Evolutionary conservation across 257 asterid species (phyloP), one percentile per base, ranked within the genome.

Genomic region (Asclepias syriaca): DNA sequence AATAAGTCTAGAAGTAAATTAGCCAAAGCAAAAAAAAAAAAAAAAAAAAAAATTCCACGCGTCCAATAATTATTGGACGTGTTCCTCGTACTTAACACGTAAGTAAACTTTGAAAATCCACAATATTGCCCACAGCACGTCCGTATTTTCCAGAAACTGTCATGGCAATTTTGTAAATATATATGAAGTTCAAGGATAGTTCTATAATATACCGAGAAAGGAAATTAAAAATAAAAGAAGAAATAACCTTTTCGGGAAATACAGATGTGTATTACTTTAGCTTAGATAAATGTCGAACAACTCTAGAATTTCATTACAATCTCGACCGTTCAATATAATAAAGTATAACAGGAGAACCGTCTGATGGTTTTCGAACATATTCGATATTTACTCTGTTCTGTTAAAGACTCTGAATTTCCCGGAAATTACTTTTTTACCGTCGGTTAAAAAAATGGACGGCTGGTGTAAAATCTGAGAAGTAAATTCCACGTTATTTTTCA

Each of bases 81-180:
- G 37, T 57, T 57, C 29, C 18, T n/a, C 0, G 2, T n/a, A 16
- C 34, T 22, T 4, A 22, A 24, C 75, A 58, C 1, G 16, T 46
- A 6, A 3, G 15, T 19, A 16, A 27, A 27, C 6, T 27, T 6
- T 2, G 15, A 0, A 2, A 27, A 8, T n/a, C 9, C 1, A 3
- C 0, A 3, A 1, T n/a, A 10, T 0, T 45, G 14, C 1, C 75
- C n/a, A n/a, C n/a, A n/a, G 61, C 27, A 11, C 61, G 37, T 55
- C 0, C 2, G 61, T 60, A 40, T 9, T 27, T 66, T 72, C 78
- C 65, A 34, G 66, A 81, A 70, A 45, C 46, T 1, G 5, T 15
- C 57, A 64, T 75, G 87, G 85, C 65, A 75, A 2, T 45, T 37
- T 15, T 64, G 84, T 74, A 68, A 74, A 77, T 79, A 6, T 27